Evolutionary conservation across 495 filamentous ascomycete genomes (phyloP), one percentile per base, ranked within the genome.

Genomic region (Xylaria curta): DNA sequence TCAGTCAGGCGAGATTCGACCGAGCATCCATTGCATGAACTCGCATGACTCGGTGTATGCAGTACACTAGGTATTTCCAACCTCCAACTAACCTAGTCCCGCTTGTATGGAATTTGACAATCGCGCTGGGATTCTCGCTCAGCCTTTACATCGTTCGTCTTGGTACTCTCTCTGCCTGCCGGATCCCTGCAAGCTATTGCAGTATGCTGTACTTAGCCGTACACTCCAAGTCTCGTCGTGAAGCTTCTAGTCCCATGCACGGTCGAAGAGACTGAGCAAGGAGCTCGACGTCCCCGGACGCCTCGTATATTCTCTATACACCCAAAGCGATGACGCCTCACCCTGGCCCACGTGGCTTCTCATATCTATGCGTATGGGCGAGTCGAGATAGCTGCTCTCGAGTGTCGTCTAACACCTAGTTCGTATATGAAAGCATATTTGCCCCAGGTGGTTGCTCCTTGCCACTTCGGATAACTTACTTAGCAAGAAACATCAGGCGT

Each of bases 21-120:
- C 60, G 42, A 65, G 40, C 26, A 49, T 47, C 42, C 26, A 42
- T 67, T 67, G 47, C 65, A 67, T 67, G 49, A 67, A 56, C 49
- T 54, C 21, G 65, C 65, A 67, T 67, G 28, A 56, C 40, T 54
- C 49, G 49, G 36, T 66, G 44, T 66, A 54, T 1, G 1, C 10
- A 42, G 38, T 42, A 42, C 38, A 42, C 21, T 31, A 31, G 28
- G 28, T 26, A 44, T 63, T 38, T 40, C 59, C 36, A 42, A 61
- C 26, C 17, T 4, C 38, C 38, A 63, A 44, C 60, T 13, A 24
- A 26, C 8, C 9, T 38, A 60, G 33, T 38, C 9, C 58, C 19
- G 33, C 8, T 63, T 44, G 60, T 24, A 33, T 44, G 42, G 42
- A 65, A 47, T 6, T n/a, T 10, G 42, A 47, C 47, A 49, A n/a